Base-by-base conservation (phyloP, 148 eudicot genomes). In the Rhododendron ferrugineum region DNA sequence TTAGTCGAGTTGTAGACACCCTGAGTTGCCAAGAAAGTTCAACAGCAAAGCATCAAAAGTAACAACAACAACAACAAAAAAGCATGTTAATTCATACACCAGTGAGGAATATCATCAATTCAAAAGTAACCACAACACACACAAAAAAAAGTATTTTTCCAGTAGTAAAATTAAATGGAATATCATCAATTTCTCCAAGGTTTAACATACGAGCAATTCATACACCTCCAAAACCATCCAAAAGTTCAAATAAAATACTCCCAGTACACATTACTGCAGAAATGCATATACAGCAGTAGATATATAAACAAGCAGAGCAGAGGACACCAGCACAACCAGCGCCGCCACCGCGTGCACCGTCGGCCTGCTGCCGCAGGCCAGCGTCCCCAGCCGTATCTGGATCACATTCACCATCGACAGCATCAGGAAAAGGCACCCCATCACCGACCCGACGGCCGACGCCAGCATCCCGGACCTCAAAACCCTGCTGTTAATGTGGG, bases 221-320 rank as follows among this genome's bases (percentile, higher is more conserved):
- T 26, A 64, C 32, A 9, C 72, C 30, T 28, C 16, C 18, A 28
- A 28, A 70, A 64, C 9, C 70, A 64, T 64, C 3, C 70, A 2
- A 13, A n/a, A n/a, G 4, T 64, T 64, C 70, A 64, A 64, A 64
- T n/a, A 3, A 46, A 46, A 9, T 46, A 46, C 11, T 46, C 8
- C 49, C 49, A 46, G 49, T 9, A 9, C 49, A 46, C 9, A 46
- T 46, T 9, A 46, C 76, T 94, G 98, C 81, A 91, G 50, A 80
- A 94, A 93, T 72, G 96, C 95, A 89, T 95, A 94, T 3, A 95
- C 49, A 34, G 96, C 93, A 79, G 98, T 95, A 13, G 94, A 90
- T 82, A 95, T 90, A 87, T 95, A 95, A 50, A 95, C 93, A 89
- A 95, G 32, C 6, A 95, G 89, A 1, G 94, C 95, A 58, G 93